Evolutionary conservation across 768 basidiomycete species (phyloP).

Genomic region (Tylopilus felleus): DNA sequence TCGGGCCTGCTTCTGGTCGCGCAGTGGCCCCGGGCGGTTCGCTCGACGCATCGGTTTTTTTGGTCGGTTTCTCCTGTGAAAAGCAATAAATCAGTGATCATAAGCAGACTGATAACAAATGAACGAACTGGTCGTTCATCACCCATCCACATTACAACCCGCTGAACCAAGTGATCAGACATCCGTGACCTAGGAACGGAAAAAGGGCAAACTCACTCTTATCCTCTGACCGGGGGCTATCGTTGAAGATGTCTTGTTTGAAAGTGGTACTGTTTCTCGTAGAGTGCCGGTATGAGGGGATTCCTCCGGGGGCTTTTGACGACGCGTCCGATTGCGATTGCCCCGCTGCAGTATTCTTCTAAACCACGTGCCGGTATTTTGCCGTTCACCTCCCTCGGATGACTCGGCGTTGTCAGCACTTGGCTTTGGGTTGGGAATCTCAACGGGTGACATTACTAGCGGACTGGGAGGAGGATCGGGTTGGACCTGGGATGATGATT

Average conservation of each 20-base stretch:
- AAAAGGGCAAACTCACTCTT: neutral
- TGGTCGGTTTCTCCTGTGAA: no score
- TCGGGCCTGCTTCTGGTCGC: no score
- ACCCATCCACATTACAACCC: neutral
- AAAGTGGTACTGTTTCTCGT: neutral
- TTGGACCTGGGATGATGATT: neutral
- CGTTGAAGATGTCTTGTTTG: neutral
- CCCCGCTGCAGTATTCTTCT: no score
- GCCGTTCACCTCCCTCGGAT: neutral
- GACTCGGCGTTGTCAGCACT: neutral
- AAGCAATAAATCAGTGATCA: no score
- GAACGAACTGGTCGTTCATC: neutral
- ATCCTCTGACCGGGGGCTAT: neutral
- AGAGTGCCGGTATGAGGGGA: neutral
- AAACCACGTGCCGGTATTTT: neutral
- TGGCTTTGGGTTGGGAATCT: neutral
- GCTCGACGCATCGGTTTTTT: neutral
- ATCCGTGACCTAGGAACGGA: neutral
- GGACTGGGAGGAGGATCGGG: neutral
- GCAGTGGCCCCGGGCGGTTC: neutral
- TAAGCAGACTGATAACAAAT: no score
- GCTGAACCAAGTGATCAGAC: neutral
- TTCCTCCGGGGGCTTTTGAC: neutral
- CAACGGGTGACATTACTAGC: neutral
- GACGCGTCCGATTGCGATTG: neutral